phyloP scores from a whole-genome alignment of 768 basidiomycete species.

The Boletus bicolor region DNA sequence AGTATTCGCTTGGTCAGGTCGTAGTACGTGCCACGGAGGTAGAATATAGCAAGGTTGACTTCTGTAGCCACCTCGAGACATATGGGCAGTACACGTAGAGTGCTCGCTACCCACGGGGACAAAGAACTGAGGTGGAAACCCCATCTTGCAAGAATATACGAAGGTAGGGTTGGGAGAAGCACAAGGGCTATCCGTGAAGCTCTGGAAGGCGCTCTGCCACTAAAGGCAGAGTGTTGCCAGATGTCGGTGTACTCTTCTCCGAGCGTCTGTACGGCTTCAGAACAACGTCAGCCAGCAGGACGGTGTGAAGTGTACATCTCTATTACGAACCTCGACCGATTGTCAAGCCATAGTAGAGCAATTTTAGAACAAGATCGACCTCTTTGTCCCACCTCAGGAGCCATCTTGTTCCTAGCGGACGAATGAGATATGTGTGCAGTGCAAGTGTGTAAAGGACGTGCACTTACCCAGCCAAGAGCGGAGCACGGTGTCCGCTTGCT shows the following conservation, averaged over 20 bases:
- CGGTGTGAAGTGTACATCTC: neutral
- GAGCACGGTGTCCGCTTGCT: slow-evolving; percentile 71
- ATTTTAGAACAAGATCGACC: slow-evolving; percentile 62
- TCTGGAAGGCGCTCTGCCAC: slow-evolving; percentile 40
- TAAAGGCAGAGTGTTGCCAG: slow-evolving; percentile 61
- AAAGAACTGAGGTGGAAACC: slow-evolving; percentile 37
- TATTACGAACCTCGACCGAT: slow-evolving; percentile 60
- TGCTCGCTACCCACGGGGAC: slow-evolving; percentile 30
- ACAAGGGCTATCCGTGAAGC: slow-evolving; percentile 51
- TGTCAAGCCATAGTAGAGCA: slow-evolving; percentile 72
- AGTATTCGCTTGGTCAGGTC: slow-evolving; percentile 64
- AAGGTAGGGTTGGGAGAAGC: slow-evolving; percentile 62
- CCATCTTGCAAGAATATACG: slow-evolving; percentile 57
- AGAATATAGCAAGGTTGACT: slow-evolving; percentile 77
- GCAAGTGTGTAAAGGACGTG: neutral
- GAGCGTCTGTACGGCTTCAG: slow-evolving; percentile 69
- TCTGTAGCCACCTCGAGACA: slow-evolving; percentile 59
- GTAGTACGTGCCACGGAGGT: slow-evolving; percentile 78
- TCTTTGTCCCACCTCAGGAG: slow-evolving; percentile 80
- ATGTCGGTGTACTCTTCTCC: slow-evolving; percentile 92
- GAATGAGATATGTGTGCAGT: slow-evolving; percentile 5
- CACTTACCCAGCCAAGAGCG: slow-evolving; percentile 73
- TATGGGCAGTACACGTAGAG: slow-evolving; percentile 41
- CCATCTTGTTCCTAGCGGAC: slow-evolving; percentile 69
- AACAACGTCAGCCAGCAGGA: slow-evolving; percentile 8